phyloP scores from a whole-genome alignment of 345 rosid genomes.

The Combretum micranthum region DNA sequence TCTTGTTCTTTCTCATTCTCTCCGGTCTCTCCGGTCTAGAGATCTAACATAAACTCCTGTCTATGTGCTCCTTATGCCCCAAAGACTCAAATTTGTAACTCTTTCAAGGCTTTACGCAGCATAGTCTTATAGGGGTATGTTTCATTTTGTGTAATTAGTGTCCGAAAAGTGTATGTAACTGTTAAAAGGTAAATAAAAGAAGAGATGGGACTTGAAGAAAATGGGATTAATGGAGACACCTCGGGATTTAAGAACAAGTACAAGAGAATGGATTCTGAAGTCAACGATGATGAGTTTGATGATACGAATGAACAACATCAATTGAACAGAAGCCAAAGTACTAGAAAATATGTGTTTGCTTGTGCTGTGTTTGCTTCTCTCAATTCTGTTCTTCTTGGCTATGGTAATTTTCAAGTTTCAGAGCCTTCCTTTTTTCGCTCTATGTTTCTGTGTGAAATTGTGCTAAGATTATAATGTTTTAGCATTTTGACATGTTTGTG shows the following conservation, averaged over 20 bases:
- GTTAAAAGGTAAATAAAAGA: constrained; percentile 15
- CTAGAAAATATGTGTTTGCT: constrained; percentile 52
- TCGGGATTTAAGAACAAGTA: constrained; percentile 66
- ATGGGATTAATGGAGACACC: constrained; percentile 37
- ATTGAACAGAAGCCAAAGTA: constrained; percentile 26
- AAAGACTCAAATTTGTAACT: too few species aligned
- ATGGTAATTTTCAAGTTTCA: constrained; percentile 38
- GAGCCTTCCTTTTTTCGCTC: neutral
- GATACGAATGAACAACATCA: constrained; percentile 20
- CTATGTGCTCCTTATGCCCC: too few species aligned
- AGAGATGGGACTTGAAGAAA: constrained; percentile 34
- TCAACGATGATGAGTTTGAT: constrained; percentile 15
- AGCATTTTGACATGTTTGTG: neutral
- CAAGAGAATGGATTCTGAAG: constrained; percentile 62
- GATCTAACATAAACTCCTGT: too few species aligned
- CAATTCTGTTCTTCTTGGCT: constrained; percentile 85
- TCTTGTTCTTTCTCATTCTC: too few species aligned
- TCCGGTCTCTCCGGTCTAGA: too few species aligned
- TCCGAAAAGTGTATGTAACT: constrained; percentile 4
- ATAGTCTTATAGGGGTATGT: neutral
- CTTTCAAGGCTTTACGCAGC: too few species aligned
- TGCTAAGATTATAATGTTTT: neutral
- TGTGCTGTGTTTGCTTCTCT: constrained; percentile 88
- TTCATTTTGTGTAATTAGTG: neutral
- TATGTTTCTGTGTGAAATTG: neutral